A percentile compares a stretch with the other conserved stretches of the same genome.
Conservation (phyloP, 441 rosid genomes). For the Kokia cookei region DNA sequence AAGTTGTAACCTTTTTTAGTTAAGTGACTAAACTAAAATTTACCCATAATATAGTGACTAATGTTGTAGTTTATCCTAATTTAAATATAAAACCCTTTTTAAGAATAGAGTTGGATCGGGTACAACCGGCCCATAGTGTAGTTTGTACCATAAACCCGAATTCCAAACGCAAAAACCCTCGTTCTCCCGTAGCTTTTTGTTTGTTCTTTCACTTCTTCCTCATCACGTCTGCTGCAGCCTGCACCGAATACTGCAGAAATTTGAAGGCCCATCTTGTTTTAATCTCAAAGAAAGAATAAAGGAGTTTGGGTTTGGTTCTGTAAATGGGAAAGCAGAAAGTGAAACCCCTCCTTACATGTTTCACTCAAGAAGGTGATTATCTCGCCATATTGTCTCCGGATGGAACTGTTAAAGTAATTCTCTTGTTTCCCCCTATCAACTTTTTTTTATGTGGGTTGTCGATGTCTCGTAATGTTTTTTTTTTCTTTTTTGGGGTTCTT, state of each 20-base stretch:
- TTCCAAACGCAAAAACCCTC: conserved; percentile 3
- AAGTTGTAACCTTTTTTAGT: too few relatives aligned
- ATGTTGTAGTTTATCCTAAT: too few relatives aligned
- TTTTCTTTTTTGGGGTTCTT: background rate
- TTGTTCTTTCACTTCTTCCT: background rate
- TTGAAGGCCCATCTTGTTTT: background rate
- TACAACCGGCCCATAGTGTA: too few relatives aligned
- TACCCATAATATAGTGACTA: too few relatives aligned
- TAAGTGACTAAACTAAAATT: too few relatives aligned
- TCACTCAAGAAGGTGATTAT: conserved; percentile 20
- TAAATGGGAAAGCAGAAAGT: conserved; percentile 24
- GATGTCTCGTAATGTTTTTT: background rate
- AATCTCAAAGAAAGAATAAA: background rate
- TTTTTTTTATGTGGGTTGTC: background rate
- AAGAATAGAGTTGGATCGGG: too few relatives aligned
- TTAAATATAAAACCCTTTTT: too few relatives aligned
- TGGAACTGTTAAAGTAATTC: conserved; percentile 9
- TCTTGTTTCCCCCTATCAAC: background rate
- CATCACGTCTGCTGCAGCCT: background rate
- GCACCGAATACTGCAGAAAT: background rate
- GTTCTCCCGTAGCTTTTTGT: background rate
- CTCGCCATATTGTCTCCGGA: conserved; percentile 26
- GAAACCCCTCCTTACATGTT: conserved; percentile 18
- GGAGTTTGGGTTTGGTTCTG: background rate
- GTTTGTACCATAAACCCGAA: background rate